These are phyloP conservation scores for Fusarium chaquense DNA, from an alignment of 2,329 filamentous ascomycete genomes.

Conservation along the genomic window DNA sequence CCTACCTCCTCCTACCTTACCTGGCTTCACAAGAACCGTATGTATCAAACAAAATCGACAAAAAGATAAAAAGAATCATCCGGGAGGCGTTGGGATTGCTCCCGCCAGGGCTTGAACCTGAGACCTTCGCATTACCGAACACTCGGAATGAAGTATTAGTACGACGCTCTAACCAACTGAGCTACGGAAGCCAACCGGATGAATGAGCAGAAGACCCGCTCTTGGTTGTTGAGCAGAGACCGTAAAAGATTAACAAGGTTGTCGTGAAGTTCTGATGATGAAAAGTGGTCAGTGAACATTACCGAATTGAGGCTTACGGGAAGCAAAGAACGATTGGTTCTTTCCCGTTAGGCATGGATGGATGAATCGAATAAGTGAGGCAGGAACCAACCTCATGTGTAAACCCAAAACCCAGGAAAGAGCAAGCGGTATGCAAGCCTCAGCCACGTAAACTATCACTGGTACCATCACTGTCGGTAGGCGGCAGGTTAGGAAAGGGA, in stretches of 20 bases:
- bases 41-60: not conserved
- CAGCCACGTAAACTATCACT: not conserved
- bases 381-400: not conserved
- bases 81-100: conserved; percentile 31
- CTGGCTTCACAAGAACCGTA: not conserved
- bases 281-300: not conserved
- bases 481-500: not conserved
- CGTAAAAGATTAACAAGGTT: conserved; percentile 14
- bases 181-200: conserved; percentile 45
- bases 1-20: no score
- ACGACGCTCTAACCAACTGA: conserved; percentile 37
- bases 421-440: conserved; percentile 6
- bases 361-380: not conserved
- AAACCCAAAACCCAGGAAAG: not conserved
- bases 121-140: conserved; percentile 30
- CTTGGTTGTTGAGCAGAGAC: conserved; percentile 7
- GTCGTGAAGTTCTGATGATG: no score
- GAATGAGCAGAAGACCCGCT: conserved; percentile 27
- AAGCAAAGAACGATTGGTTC: not conserved
- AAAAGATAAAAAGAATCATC: conserved; percentile 26
- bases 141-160: conserved; percentile 32
- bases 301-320: not conserved
- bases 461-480: no score
- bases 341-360: not conserved
- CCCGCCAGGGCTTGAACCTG: conserved; percentile 34